Evolutionary conservation across 2,329 filamentous ascomycete species (phyloP), one percentile per base, ranked within the genome.

Genomic region (Anthostomella pinea): DNA sequence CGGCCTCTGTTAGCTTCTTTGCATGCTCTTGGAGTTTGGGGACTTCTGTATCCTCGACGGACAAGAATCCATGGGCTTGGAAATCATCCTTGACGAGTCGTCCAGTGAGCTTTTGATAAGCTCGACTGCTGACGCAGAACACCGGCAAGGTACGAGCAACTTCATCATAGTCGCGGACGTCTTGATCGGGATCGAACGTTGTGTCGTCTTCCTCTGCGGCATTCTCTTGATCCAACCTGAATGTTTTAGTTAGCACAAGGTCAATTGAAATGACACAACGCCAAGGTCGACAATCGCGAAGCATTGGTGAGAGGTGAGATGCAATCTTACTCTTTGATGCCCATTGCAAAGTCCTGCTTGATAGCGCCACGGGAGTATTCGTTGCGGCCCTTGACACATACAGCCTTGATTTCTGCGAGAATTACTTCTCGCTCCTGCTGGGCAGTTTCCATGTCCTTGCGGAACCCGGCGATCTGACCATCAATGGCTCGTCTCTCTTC

Each of bases 61-160:
- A 56, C 2, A 57, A 55, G 51, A 82, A 85, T 0, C 79, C 78
- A 9, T 53, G 29, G 0, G 76, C 76, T 6, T 51, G 33, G 8
- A 60, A 48, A 2, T 64, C 59, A 35, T 84, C 79, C 27, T 73
- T 72, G 34, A 63, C 54, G 7, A 82, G 52, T 3, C 74, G 67
- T 2, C 73, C 76, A 24, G 66, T 63, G n/a, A 84, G 58, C 48
- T 79, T 77, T 47, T 85, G 79, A 35, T 81, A 85, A 0, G 73
- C 79, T 28, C 73, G 64, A 30, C 73, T 76, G 39, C 75, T 80
- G 11, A 84, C 75, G 43, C 79, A 84, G 50, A 83, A 85, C 2
- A 85, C 79, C 0, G 78, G 73, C 1, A 85, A 62, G 1, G 63
- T 66, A 7, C 56, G 56, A 0, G 75, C 77, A 6, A 83, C 67